Evolutionary conservation across 768 basidiomycete genomes (phyloP).

Genomic region (Trametes villosa): DNA sequence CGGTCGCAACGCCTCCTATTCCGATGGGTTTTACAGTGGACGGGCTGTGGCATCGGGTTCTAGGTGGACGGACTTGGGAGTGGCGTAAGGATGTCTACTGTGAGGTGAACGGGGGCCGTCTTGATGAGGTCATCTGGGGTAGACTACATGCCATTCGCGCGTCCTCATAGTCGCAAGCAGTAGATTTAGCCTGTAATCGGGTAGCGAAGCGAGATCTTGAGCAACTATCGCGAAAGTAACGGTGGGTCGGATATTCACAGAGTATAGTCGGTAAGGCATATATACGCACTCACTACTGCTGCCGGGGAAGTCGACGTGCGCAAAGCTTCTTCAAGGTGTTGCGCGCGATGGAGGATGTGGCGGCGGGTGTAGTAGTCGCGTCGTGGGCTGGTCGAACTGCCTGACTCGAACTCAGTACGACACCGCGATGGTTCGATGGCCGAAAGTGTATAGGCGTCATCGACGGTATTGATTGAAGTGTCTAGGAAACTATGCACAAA

Average conservation of each 20-base stretch:
- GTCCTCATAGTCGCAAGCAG: not conserved
- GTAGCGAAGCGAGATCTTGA: slow-evolving; percentile 1
- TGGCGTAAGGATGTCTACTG: not conserved
- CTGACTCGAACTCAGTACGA: no score
- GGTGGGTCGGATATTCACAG: not conserved
- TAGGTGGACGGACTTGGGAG: no score
- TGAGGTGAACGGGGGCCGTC: not conserved
- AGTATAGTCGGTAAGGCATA: not conserved
- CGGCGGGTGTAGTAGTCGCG: slow-evolving; percentile 5
- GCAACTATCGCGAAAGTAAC: not conserved
- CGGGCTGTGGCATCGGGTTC: no score
- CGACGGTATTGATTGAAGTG: no score
- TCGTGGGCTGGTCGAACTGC: not conserved
- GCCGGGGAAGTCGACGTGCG: not conserved
- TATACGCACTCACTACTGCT: not conserved
- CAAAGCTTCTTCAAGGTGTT: slow-evolving; percentile 9
- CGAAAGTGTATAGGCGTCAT: not conserved
- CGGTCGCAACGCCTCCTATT: not conserved
- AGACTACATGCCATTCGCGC: slow-evolving; percentile 9
- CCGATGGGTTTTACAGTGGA: no score
- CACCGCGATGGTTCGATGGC: not conserved
- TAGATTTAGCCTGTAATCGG: not conserved
- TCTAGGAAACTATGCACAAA: no score
- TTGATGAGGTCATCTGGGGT: slow-evolving; percentile 7
- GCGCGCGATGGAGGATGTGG: slow-evolving; percentile 11